Evolutionary conservation across 225 moss, liverwort and hornwort genomes (phyloP), one percentile per base, ranked within the genome.

Genomic region (Pseudisothecium myosuroides): DNA sequence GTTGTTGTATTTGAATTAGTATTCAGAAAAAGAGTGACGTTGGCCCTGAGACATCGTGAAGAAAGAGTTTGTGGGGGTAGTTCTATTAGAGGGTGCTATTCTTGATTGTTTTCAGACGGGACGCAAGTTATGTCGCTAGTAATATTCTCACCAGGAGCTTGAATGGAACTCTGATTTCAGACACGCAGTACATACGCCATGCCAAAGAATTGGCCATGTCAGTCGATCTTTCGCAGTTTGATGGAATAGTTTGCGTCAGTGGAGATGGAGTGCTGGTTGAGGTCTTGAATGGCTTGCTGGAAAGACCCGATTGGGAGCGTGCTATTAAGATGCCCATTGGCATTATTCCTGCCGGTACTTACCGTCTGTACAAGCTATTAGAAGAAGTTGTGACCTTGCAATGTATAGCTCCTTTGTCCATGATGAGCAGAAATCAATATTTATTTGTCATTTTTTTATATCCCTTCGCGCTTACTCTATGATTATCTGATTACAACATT

Each of bases 241-340:
- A 98, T 90, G 98, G 98, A 76, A 90, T 98, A 23, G 95, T 95
- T 55, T 98, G 98, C 81, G 95, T 98, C 74, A 98, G 98, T 82
- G 98, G 98, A 84, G 98, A 98, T 84, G 98, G 98, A 87, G 98
- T 98, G 86, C 94, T 98, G 55, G 96, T 96, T 67, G 98, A 98
- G 94, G 98, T 87, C 58, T 87, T 98, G 73, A 98, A 98, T 92
- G 98, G 98, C 55, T 79, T 97, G n/a, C 88, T 98, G 83, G 97
- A 96, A 69, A 93, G 98, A 90, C 86, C 96, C 67, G 98, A 98
- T 90, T 96, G 97, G 96, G 95, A 97, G 59, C 89, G 91, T 86
- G 98, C 97, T 80, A 94, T 98, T 62, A 95, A 96, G 87, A 87
- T 94, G 91, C 96, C 98, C 22, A 90, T 98, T 63, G 98, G 98